Evolutionary conservation across 2,329 filamentous ascomycete genomes (phyloP).

Genomic region (Fusarium goolgardi): DNA sequence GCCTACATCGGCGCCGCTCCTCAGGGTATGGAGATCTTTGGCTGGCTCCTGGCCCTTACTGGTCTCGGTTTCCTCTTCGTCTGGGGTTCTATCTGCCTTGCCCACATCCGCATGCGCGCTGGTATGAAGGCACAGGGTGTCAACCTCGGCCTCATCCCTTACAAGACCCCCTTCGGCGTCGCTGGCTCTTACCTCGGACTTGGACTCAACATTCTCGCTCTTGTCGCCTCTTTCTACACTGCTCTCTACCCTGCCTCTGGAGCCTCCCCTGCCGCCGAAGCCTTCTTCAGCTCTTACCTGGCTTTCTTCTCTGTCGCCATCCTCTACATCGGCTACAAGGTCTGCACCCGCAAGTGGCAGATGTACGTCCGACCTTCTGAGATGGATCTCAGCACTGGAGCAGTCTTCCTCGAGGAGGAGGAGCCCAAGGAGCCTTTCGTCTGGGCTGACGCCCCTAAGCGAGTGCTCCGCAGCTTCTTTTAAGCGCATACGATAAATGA

Average conservation of each 20-base stretch:
- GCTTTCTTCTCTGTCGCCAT: constrained; percentile 74
- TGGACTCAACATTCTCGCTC: constrained; percentile 77
- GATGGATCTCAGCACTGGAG: constrained; percentile 88
- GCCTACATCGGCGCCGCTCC: constrained; percentile 78
- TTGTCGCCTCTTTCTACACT: constrained; percentile 91
- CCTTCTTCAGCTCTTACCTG: constrained; percentile 80
- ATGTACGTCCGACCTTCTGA: constrained; percentile 72
- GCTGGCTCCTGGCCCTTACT: constrained; percentile 82
- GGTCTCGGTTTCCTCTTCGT: constrained; percentile 83
- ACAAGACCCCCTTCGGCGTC: constrained; percentile 81
- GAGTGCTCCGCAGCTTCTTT: constrained; percentile 37
- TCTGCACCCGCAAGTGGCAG: constrained; percentile 71
- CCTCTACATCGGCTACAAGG: constrained; percentile 80
- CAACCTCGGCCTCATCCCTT: constrained; percentile 79
- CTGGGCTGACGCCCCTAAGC: constrained; percentile 65
- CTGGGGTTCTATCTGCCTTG: constrained; percentile 85
- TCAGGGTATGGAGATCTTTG: constrained; percentile 73
- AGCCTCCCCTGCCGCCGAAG: constrained; percentile 74
- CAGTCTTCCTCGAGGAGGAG: constrained; percentile 80
- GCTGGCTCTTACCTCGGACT: constrained; percentile 86
- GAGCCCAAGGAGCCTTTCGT: constrained; percentile 77
- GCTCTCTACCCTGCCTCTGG: constrained; percentile 56
- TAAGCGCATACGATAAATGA: constrained; percentile 30
- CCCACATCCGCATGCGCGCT: constrained; percentile 89
- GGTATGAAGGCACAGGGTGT: constrained; percentile 78